Evolutionary conservation across 2,329 filamentous ascomycete genomes (phyloP), one percentile per base, ranked within the genome.

Genomic region (Colletotrichum orchidophilum): DNA sequence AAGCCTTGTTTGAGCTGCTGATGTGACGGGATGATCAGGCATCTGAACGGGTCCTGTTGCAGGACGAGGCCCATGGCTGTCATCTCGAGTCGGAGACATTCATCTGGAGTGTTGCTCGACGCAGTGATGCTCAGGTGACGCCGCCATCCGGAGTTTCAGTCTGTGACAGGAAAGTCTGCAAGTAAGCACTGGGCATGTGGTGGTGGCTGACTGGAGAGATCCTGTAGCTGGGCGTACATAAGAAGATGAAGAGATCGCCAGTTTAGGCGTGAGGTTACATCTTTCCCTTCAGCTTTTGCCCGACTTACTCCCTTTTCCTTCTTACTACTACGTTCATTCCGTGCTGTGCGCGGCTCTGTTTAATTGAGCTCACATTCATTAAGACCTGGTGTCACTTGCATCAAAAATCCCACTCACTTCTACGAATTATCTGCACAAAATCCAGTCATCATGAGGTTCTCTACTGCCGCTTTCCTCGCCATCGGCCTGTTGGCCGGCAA

Each of bases 71-170:
- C 46, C 52, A 26, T 59, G 58, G 65, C 65, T 71, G 69, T 69
- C 69, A 71, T 71, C 65, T 59, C 53, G 64, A 63, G 64, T 71
- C 64, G 54, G 53, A 54, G 53, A 59, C 54, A 59, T 3, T 63
- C 64, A 57, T 69, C 64, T 58, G 35, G 24, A 54, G 42, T 49
- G 27, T 46, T 29, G 57, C 53, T 42, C 31, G 46, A 18, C 58
- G 18, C 24, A 31, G 31, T 21, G 46, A 29, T 27, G 64, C 42
- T 68, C 53, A 67, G 33, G 53, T 59, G 64, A 58, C 59, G 46
- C 69, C 53, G 69, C 64, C 64, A 59, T 71, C 64, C 64, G 53
- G 58, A 63, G 69, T 71, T 71, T 71, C 69, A 71, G 64, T 53
- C 35, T 69, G 53, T 69, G 64, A 63, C 69, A 63, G 59, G 15